Conservation (phyloP, 2,329 filamentous ascomycete genomes). For the Bipolaris bicolor region DNA sequence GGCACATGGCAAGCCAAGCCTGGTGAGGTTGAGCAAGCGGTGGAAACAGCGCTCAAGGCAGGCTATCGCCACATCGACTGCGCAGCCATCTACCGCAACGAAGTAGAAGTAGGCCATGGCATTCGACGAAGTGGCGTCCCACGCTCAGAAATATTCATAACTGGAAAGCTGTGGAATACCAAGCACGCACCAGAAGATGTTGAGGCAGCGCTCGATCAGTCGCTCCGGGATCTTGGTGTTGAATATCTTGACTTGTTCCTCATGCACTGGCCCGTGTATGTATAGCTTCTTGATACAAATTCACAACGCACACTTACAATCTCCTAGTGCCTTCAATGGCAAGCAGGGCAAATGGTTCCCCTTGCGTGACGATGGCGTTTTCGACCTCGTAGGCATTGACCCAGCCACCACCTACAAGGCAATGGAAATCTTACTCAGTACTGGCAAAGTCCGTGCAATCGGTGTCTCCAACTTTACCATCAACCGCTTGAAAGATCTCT, state of each 20-base stretch:
- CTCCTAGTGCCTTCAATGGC: slow-evolving; percentile 25
- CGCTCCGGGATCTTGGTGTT: slow-evolving; percentile 64
- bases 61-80: slow-evolving; percentile 79
- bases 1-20: slow-evolving; percentile 78
- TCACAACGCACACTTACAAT: not conserved
- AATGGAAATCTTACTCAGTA: slow-evolving; percentile 69
- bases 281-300: not conserved
- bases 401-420: slow-evolving; percentile 77
- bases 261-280: slow-evolving; percentile 65
- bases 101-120: slow-evolving; percentile 72
- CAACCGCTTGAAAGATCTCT: slow-evolving; percentile 71
- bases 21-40: slow-evolving; percentile 64
- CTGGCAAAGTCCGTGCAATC: slow-evolving; percentile 76
- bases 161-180: slow-evolving; percentile 80
- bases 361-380: slow-evolving; percentile 61
- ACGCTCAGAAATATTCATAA: slow-evolving; percentile 71
- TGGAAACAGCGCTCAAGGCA: slow-evolving; percentile 67
- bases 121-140: slow-evolving; percentile 69
- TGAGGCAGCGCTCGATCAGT: slow-evolving; percentile 62
- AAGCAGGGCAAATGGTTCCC: slow-evolving; percentile 44
- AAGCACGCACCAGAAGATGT: slow-evolving; percentile 70
- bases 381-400: slow-evolving; percentile 75
- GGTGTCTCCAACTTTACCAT: slow-evolving; percentile 85
- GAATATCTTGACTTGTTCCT: slow-evolving; percentile 72
- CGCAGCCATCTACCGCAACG: slow-evolving; percentile 77